Conservation (phyloP, 2,329 filamentous ascomycete species). For the Chaetomium strumarium region DNA sequence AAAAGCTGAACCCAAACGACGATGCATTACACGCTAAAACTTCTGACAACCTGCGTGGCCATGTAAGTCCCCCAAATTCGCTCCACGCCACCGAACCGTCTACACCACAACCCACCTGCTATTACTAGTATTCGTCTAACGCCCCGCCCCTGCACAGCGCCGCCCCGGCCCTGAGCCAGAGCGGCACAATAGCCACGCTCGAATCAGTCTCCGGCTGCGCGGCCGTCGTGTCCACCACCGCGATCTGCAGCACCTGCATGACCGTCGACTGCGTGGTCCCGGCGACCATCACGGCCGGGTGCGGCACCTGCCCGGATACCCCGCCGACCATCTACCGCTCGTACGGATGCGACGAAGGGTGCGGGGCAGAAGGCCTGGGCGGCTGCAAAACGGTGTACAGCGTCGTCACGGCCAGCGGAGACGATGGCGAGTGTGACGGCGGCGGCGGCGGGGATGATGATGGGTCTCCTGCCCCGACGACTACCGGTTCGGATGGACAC, state of each 20-base stretch:
- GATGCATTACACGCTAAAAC: slow-evolving; percentile 1
- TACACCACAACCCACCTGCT: background rate
- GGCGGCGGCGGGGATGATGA: no score
- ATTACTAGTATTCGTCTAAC: no score
- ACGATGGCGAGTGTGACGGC: slow-evolving; percentile 4
- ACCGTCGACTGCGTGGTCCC: slow-evolving; percentile 18
- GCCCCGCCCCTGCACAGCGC: no score
- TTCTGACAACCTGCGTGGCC: background rate
- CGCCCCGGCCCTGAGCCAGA: background rate
- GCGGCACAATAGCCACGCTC: background rate
- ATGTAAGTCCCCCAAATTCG: slow-evolving; percentile 5
- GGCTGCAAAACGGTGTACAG: slow-evolving; percentile 20
- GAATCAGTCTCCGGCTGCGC: slow-evolving; percentile 19
- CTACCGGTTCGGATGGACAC: no score
- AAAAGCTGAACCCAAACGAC: no score
- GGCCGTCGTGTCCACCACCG: slow-evolving; percentile 20
- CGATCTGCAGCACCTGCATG: slow-evolving; percentile 22
- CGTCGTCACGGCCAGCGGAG: slow-evolving; percentile 13
- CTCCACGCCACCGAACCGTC: background rate
- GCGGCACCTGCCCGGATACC: slow-evolving; percentile 13
- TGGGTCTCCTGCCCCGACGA: no score
- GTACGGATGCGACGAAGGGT: slow-evolving; percentile 19
- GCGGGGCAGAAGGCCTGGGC: slow-evolving; percentile 12
- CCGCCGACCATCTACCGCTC: slow-evolving; percentile 17
- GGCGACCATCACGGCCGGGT: slow-evolving; percentile 20